phyloP scores from a whole-genome alignment of 306 rosid genomes.

The Alnus glutinosa region DNA sequence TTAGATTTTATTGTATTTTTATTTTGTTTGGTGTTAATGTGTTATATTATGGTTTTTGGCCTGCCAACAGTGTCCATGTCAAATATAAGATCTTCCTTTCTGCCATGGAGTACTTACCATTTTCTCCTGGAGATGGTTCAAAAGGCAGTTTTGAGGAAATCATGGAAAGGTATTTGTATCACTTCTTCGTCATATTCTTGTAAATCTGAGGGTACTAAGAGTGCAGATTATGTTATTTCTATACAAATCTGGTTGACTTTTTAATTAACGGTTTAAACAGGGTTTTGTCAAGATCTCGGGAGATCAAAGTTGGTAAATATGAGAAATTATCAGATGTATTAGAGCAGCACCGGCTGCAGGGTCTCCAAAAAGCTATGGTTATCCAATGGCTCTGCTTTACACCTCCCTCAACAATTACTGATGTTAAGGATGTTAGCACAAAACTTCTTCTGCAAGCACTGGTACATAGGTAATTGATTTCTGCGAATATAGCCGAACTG shows the following conservation, averaged over 20 bases:
- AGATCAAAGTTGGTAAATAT: slow-evolving; percentile 63
- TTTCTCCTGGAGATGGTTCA: slow-evolving; percentile 67
- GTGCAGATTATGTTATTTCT: slow-evolving; percentile 17
- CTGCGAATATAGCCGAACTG: neutral
- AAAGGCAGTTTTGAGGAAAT: slow-evolving; percentile 95
- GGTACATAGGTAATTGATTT: slow-evolving; percentile 65
- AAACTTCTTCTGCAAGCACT: slow-evolving; percentile 81
- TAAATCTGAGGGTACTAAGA: slow-evolving; percentile 11
- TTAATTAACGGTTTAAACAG: slow-evolving; percentile 52
- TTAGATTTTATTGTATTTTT: neutral
- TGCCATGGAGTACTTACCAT: slow-evolving; percentile 88
- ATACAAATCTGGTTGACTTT: slow-evolving; percentile 16
- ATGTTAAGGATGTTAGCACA: slow-evolving; percentile 67
- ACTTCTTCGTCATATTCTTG: slow-evolving; percentile 15
- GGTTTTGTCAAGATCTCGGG: slow-evolving; percentile 88
- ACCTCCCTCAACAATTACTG: slow-evolving; percentile 81
- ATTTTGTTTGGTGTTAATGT: neutral
- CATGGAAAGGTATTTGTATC: slow-evolving; percentile 64
- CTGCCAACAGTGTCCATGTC: slow-evolving; percentile 68
- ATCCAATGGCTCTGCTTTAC: slow-evolving; percentile 99
- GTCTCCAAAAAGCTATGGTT: slow-evolving; percentile 92
- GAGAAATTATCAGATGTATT: slow-evolving; percentile 71
- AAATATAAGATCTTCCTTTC: slow-evolving; percentile 92
- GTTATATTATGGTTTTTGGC: slow-evolving; percentile 29
- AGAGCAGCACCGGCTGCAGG: slow-evolving; percentile 87